phyloP scores from a whole-genome alignment of 352 stramenopile genomes.

The Phytophthora meadii region DNA sequence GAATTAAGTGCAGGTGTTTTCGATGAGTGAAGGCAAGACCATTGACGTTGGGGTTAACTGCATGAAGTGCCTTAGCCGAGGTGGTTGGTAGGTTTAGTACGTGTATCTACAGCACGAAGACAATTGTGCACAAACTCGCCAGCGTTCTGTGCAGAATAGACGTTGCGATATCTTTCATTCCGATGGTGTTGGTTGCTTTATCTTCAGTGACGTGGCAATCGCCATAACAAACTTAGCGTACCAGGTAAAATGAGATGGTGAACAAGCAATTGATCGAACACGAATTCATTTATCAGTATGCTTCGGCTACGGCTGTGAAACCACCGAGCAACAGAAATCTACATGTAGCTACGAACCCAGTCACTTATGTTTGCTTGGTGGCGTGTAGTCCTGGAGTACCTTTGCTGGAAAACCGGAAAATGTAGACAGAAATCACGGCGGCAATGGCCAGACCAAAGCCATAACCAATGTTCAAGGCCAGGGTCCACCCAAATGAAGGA shows the following conservation, averaged over 20 bases:
- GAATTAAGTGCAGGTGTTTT: constrained; percentile 29
- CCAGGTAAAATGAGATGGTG: background rate
- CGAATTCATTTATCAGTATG: constrained; percentile 28
- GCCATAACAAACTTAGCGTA: background rate
- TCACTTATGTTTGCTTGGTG: constrained; percentile 44
- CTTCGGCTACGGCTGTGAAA: constrained; percentile 13
- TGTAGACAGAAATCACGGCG: constrained; percentile 57
- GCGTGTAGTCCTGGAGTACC: constrained; percentile 23
- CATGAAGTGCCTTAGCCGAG: constrained; percentile 18
- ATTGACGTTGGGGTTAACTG: constrained; percentile 9
- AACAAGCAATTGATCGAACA: constrained; percentile 5
- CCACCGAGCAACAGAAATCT: constrained; percentile 11
- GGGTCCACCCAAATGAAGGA: constrained; percentile 35
- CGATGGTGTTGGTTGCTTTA: background rate
- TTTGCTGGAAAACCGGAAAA: constrained; percentile 67
- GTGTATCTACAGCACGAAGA: constrained; percentile 40
- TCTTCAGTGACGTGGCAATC: constrained; percentile 6
- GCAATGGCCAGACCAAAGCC: constrained; percentile 55
- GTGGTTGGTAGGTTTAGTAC: constrained; percentile 45
- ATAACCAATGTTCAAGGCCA: constrained; percentile 54
- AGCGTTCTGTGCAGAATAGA: constrained; percentile 45
- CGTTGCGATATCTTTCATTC: constrained; percentile 38
- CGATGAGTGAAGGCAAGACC: constrained; percentile 24
- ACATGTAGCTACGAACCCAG: constrained; percentile 2
- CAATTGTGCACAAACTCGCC: constrained; percentile 37